Conservation (phyloP, 83 land plant genomes). For the Thuja plicata region DNA sequence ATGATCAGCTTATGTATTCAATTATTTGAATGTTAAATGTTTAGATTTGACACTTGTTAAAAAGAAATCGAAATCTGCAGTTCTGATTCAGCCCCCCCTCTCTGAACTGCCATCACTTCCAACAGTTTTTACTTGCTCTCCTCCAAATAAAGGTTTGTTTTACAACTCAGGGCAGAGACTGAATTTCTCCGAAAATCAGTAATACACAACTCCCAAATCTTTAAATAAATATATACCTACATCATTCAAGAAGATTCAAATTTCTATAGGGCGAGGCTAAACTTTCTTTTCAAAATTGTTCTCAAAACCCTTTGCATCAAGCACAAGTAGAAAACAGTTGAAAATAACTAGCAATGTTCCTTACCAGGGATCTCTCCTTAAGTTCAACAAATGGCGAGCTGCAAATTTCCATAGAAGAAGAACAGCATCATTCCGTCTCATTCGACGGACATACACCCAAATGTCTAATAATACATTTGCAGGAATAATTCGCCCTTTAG, state of each 20-base stretch:
- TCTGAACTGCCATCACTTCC: no score
- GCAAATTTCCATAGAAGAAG: conserved; percentile 39
- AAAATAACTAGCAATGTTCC: not conserved
- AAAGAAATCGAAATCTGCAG: no score
- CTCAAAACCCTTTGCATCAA: not conserved
- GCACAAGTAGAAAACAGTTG: not conserved
- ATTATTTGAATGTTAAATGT: no score
- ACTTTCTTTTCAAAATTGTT: not conserved
- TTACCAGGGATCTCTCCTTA: conserved; percentile 32
- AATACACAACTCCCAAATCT: not conserved
- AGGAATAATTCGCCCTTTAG: conserved; percentile 47
- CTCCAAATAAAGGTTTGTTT: no score
- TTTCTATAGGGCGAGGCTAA: not conserved
- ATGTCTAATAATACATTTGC: conserved; percentile 51
- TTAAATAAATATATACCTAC: not conserved
- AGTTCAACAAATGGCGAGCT: conserved; percentile 40
- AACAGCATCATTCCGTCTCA: conserved; percentile 51
- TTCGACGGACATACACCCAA: conserved; percentile 51
- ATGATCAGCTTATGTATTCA: no score
- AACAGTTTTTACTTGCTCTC: no score
- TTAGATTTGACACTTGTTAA: no score
- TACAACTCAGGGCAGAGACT: no score
- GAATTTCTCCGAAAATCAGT: not conserved
- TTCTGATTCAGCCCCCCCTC: no score
- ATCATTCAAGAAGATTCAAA: not conserved